A percentile compares a stretch with the other conserved stretches of the same genome.
phyloP scores from a whole-genome alignment of 257 asterid genomes.

The Penstemon barbatus region DNA sequence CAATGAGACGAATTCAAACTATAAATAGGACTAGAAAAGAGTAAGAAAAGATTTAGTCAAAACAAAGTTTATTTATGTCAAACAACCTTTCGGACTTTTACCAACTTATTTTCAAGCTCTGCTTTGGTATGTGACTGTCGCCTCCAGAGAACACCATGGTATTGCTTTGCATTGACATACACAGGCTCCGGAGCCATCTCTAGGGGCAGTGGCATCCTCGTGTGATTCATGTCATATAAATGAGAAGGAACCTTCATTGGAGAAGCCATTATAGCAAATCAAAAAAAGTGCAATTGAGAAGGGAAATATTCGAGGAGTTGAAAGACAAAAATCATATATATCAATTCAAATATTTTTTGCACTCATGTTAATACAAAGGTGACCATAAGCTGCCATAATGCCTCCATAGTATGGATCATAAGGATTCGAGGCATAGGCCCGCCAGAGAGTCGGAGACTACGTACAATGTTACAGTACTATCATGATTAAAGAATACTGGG shows the following conservation, averaged over 20 bases:
- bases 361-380: constrained; percentile 56
- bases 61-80: not conserved
- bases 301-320: not conserved
- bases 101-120: constrained; percentile 76
- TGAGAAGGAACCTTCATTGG: constrained; percentile 65
- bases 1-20: constrained; percentile 2
- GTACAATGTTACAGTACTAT: not conserved
- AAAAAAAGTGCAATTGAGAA: not conserved
- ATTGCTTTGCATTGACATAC: constrained; percentile 91
- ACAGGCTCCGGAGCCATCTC: constrained; percentile 92
- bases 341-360: not conserved
- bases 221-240: constrained; percentile 55
- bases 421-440: constrained; percentile 65
- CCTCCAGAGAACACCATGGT: constrained; percentile 75
- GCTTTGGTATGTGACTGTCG: constrained; percentile 92
- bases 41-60: not conserved
- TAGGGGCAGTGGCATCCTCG: constrained; percentile 84
- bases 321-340: constrained; percentile 1
- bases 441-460: constrained; percentile 19
- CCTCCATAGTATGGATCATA: constrained; percentile 69
- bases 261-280: constrained; percentile 14
- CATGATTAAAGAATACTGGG: too few relatives aligned
- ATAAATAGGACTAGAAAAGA: not conserved
- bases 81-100: constrained; percentile 75
- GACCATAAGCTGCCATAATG: constrained; percentile 76